Conservation (phyloP, 257 asterid species). For the Osmanthus fragrans region DNA sequence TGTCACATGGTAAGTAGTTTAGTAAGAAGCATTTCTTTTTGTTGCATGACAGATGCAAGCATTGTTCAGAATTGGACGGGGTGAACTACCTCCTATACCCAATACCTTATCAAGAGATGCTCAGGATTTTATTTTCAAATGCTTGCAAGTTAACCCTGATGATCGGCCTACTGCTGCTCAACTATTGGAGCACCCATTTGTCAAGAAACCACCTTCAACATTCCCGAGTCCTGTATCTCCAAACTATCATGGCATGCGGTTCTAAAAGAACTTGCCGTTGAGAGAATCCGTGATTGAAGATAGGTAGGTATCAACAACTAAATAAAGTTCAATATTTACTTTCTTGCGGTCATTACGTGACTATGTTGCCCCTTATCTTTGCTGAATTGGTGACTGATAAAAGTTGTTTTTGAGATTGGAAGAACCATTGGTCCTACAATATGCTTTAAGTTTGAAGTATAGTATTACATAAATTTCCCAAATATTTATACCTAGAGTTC, state of each 20-base stretch:
- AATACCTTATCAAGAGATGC: conserved; percentile 59
- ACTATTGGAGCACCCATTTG: conserved; percentile 59
- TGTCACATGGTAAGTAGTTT: neutral
- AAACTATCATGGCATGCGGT: conserved; percentile 26
- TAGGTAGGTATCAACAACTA: conserved; percentile 23
- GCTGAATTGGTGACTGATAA: neutral
- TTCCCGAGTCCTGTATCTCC: conserved; percentile 48
- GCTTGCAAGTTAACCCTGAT: conserved; percentile 64
- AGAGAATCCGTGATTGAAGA: conserved; percentile 25
- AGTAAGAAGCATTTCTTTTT: conserved; percentile 3
- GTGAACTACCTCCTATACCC: conserved; percentile 62
- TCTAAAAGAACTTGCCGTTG: conserved; percentile 19
- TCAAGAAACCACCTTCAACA: conserved; percentile 44
- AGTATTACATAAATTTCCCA: neutral
- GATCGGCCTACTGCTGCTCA: conserved; percentile 59
- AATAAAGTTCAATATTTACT: neutral
- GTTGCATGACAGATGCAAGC: conserved; percentile 57
- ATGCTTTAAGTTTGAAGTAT: neutral
- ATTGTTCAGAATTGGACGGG: conserved; percentile 59
- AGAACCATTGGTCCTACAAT: neutral
- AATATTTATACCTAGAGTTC: neutral
- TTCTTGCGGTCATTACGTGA: conserved; percentile 5
- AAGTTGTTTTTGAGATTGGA: conserved; percentile 1
- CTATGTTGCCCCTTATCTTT: neutral
- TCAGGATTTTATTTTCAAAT: conserved; percentile 49